These are phyloP conservation scores for Trichosporon coremiiforme DNA, from an alignment of 1,284 basidiomycete genomes.

Conservation along the genomic window DNA sequence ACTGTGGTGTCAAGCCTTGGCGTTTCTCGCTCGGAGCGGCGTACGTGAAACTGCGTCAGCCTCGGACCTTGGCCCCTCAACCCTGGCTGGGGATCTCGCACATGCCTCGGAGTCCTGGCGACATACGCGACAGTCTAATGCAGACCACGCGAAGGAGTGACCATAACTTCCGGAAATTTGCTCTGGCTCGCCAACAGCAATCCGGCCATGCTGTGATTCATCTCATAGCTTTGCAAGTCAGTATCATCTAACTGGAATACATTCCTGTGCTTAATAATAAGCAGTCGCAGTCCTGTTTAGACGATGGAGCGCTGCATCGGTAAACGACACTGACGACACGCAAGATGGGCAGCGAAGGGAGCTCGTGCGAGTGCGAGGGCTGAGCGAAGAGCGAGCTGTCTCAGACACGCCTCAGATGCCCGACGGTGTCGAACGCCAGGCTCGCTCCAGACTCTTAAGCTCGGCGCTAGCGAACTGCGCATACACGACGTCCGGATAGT, in stretches of 20 bases:
- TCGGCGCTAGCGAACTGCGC: not conserved
- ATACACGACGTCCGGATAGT: not conserved
- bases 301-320: not conserved
- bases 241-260: not conserved
- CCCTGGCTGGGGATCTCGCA: conserved; percentile 4
- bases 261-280: conserved; percentile 9
- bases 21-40: conserved; percentile 10
- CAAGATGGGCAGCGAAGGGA: not conserved
- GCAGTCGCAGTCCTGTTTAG: not conserved
- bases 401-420: not conserved
- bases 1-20: not conserved
- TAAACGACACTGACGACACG: not conserved
- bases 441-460: conserved; percentile 6
- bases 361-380: not conserved
- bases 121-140: not conserved
- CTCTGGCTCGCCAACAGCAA: not conserved
- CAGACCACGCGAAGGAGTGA: not conserved
- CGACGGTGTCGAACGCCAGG: not conserved
- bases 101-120: not conserved
- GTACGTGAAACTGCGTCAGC: conserved; percentile 11
- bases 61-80: not conserved
- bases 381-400: not conserved
- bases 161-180: not conserved
- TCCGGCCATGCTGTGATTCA: not conserved
- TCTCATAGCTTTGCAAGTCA: not conserved